Evolutionary conservation across 2,329 filamentous ascomycete genomes (phyloP).

Genomic region (Aspergillus sp.): DNA sequence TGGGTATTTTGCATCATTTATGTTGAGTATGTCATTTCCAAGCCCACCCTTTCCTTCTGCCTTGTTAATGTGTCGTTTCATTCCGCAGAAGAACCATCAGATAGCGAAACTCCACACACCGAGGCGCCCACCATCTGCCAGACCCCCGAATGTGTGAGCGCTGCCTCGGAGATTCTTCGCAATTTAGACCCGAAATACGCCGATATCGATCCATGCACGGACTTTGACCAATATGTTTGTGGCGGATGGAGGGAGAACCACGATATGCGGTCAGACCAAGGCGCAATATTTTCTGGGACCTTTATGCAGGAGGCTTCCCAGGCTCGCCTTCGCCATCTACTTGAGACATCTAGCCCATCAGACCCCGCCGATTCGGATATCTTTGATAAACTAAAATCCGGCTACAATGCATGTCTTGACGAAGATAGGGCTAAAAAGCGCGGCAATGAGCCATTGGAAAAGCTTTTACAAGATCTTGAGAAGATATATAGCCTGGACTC

Average conservation of each 20-base stretch:
- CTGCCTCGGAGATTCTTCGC: conserved; percentile 61
- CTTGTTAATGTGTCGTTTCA: not conserved
- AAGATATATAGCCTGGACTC: conserved; percentile 44
- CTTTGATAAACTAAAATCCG: conserved; percentile 64
- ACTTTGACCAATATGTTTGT: conserved; percentile 68
- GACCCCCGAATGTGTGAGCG: conserved; percentile 63
- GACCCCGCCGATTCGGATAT: conserved; percentile 46
- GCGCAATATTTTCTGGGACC: conserved; percentile 59
- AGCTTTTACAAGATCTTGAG: conserved; percentile 56
- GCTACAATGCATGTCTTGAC: conserved; percentile 67
- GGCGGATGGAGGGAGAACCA: conserved; percentile 65
- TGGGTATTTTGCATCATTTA: not conserved
- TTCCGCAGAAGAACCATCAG: conserved; percentile 11
- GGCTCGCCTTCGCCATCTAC: conserved; percentile 60
- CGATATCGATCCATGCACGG: conserved; percentile 64
- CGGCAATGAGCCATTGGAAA: conserved; percentile 57
- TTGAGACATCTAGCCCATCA: conserved; percentile 53
- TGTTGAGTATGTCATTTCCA: conserved; percentile 6
- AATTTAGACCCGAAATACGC: conserved; percentile 63
- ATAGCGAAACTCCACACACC: conserved; percentile 14
- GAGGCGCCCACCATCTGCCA: conserved; percentile 46
- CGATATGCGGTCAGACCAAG: conserved; percentile 65
- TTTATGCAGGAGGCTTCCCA: conserved; percentile 63
- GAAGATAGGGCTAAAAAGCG: conserved; percentile 56
- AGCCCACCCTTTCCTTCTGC: not conserved